Evolutionary conservation across 2,329 filamentous ascomycete species (phyloP).

Genomic region (Penicillium freii): DNA sequence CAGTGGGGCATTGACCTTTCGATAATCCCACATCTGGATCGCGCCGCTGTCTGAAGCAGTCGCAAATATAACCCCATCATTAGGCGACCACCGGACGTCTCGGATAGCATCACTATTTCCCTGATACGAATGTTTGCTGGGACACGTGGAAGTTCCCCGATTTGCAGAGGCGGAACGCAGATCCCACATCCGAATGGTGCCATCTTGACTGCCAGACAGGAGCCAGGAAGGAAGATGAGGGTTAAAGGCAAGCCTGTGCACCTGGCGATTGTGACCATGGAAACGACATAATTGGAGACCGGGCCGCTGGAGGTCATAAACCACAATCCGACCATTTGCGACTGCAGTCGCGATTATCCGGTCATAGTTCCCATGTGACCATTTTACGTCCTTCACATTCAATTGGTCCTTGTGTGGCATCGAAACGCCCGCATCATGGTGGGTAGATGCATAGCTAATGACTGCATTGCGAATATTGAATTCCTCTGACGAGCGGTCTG

Average conservation of each 20-base stretch:
- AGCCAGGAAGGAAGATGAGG: conserved; percentile 60
- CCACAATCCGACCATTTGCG: conserved; percentile 62
- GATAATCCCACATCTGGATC: conserved; percentile 64
- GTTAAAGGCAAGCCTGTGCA: conserved; percentile 65
- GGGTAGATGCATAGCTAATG: conserved; percentile 55
- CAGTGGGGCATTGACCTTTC: conserved; percentile 56
- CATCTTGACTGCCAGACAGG: conserved; percentile 64
- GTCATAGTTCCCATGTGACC: conserved; percentile 62
- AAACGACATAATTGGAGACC: conserved; percentile 61
- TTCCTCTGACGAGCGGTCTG: conserved; percentile 59
- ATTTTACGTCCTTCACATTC: conserved; percentile 65
- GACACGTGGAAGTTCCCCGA: conserved; percentile 52
- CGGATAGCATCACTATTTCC: conserved; percentile 61
- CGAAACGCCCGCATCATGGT: conserved; percentile 47
- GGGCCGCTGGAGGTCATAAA: conserved; percentile 63
- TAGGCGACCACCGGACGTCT: conserved; percentile 65
- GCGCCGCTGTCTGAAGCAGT: conserved; percentile 63
- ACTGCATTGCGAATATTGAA: conserved; percentile 63
- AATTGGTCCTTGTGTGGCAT: conserved; percentile 58
- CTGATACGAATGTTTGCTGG: conserved; percentile 55
- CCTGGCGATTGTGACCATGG: conserved; percentile 64
- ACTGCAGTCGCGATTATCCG: conserved; percentile 63
- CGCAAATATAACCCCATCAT: conserved; percentile 61
- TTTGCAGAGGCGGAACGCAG: conserved; percentile 53
- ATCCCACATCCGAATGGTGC: conserved; percentile 64